Conservation (phyloP, 129 eudicot species). For the Artemisia tridentata region DNA sequence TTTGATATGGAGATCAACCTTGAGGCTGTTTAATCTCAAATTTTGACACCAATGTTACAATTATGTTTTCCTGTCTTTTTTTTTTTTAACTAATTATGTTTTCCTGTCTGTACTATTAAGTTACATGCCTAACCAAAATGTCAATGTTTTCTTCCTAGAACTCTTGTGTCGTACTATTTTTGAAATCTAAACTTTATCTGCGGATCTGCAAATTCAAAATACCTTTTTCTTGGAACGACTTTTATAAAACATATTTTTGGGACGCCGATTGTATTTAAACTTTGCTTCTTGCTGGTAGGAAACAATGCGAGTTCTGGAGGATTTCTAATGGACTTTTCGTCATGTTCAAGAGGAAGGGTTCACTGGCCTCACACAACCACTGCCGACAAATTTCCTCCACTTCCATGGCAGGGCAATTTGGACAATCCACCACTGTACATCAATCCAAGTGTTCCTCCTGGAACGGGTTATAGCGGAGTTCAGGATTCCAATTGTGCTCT, state of each 20-base stretch:
- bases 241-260: background rate
- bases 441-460: constrained; percentile 45
- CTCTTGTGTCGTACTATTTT: background rate
- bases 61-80: background rate
- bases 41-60: background rate
- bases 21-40: background rate
- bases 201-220: constrained; percentile 9
- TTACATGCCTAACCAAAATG: background rate
- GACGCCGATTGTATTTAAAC: background rate
- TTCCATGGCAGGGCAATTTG: constrained; percentile 57
- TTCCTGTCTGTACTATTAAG: background rate
- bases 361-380: constrained; percentile 46
- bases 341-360: constrained; percentile 47
- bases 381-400: constrained; percentile 44
- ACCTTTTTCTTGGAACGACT: background rate
- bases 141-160: background rate
- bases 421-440: constrained; percentile 52
- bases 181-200: background rate
- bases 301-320: constrained; percentile 56
- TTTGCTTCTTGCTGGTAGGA: constrained; percentile 32
- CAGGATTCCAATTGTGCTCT: constrained; percentile 88
- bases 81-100: background rate
- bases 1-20: constrained; percentile 2
- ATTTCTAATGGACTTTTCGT: constrained; percentile 77
- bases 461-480: constrained; percentile 57